phyloP scores from a whole-genome alignment of 2,329 filamentous ascomycete genomes.

The Acrodontium crateriforme region DNA sequence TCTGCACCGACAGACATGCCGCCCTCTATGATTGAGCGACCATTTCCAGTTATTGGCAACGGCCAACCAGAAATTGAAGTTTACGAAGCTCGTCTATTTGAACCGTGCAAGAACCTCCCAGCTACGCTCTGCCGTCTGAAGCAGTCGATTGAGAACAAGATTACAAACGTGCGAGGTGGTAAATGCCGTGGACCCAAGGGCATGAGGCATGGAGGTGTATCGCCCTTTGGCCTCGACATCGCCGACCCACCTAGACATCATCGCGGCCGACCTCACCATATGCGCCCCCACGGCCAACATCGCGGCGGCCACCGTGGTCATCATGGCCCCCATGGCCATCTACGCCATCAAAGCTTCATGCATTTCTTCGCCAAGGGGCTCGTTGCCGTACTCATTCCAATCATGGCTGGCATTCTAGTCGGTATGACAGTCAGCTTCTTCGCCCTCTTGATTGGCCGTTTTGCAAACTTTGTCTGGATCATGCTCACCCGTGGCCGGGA shows the following conservation, averaged over 20 bases:
- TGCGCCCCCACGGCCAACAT: constrained; percentile 9
- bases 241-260: constrained; percentile 9
- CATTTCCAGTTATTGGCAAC: not conserved
- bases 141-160: constrained; percentile 34
- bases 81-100: no score
- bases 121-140: constrained; percentile 44
- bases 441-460: constrained; percentile 51
- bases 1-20: not conserved
- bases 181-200: constrained; percentile 20
- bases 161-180: constrained; percentile 21
- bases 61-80: no score
- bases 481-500: constrained; percentile 35
- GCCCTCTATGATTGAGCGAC: no score
- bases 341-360: constrained; percentile 27
- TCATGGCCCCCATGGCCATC: constrained; percentile 22
- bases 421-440: constrained; percentile 54
- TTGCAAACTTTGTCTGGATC: constrained; percentile 47
- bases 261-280: constrained; percentile 14
- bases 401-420: constrained; percentile 54
- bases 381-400: constrained; percentile 51
- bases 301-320: constrained; percentile 10
- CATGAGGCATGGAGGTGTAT: constrained; percentile 6
- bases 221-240: not conserved
- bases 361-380: constrained; percentile 38
- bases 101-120: constrained; percentile 24